Percentiles rank a stretch among this genome's conserved stretches.
These are phyloP conservation scores for Monascus ruber DNA, from an alignment of 2,329 filamentous ascomycete genomes.

Conservation along the genomic window DNA sequence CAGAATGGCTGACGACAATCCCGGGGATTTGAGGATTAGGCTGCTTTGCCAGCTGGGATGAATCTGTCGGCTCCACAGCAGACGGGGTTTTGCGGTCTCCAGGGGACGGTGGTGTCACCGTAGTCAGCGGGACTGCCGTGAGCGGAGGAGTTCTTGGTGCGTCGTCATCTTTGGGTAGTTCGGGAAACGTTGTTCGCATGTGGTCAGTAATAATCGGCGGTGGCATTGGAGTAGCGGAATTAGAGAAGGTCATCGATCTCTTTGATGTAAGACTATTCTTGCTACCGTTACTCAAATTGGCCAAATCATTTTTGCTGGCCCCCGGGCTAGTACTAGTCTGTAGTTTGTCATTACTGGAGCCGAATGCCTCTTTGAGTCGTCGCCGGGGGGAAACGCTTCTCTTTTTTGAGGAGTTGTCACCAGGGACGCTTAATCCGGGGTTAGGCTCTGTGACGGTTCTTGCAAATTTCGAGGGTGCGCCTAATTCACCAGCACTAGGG, in stretches of 20 bases:
- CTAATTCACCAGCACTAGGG: conserved; percentile 15
- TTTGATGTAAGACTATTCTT: conserved; percentile 25
- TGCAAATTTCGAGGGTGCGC: conserved; percentile 27
- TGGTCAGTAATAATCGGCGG: conserved; percentile 20
- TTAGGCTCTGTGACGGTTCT: conserved; percentile 16
- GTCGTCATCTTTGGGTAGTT: conserved; percentile 11
- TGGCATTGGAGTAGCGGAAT: conserved; percentile 23
- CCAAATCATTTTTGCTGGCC: conserved; percentile 29
- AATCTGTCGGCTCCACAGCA: conserved; percentile 22
- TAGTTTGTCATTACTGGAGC: conserved; percentile 39
- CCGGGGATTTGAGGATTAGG: conserved; percentile 17
- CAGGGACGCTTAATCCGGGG: conserved; percentile 21
- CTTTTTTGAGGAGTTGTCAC: conserved; percentile 31
- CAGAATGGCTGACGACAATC: conserved; percentile 52
- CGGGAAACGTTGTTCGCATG: conserved; percentile 13
- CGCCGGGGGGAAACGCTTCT: conserved; percentile 59
- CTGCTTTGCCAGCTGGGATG: conserved; percentile 26
- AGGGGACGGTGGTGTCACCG: conserved; percentile 54
- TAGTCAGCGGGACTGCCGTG: conserved; percentile 34
- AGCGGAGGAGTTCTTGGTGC: conserved; percentile 22
- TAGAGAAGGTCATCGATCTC: conserved; percentile 15
- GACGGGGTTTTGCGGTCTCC: conserved; percentile 34
- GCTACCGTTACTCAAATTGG: conserved; percentile 27
- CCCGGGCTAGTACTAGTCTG: conserved; percentile 39
- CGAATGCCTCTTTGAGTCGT: conserved; percentile 62